Base-by-base conservation (phyloP, 2,329 filamentous ascomycete species). In the Neopestalotiopsis sp. region DNA sequence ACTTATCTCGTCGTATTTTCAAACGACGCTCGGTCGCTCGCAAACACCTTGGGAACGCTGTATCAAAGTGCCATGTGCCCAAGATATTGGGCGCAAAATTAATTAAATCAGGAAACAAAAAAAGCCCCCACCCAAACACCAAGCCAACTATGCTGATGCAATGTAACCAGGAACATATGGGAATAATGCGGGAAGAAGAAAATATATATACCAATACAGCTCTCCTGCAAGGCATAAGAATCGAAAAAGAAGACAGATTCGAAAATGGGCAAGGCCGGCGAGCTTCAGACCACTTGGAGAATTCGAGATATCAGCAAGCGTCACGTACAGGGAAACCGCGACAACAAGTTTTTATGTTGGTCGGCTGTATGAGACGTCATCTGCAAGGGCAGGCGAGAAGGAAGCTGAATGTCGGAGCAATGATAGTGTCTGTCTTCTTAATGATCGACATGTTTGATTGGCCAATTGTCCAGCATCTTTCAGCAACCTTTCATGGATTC, bases 401-500 rank as follows among this genome's bases (percentile, higher is more conserved):
- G 3, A 20, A 59, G 13, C 57, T 59, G 24, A 59, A 30, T 10
- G 28, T 9, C 13, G 57, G 9, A 28, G 24, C 13, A 20, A n/a
- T 49, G 45, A 49, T 17, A 6, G 17, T n/a, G 17, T 24, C 45
- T 52, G 45, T n/a, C 14, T 52, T n/a, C 45, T 17, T 52, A 9
- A 52, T 9, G 17, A 52, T 14, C 45, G 45, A n/a, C 24, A 17
- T 2, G 4, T 13, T 13, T 10, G 6, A 42, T 5, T 3, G 3
- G 24, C 4, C 6, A 40, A 20, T 24, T 9, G 28, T 66, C 28
- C 28, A 38, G 32, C 24, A 17, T 28, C 5, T 12, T 30, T 66
- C 2, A n/a, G 61, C 52, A 30, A 52, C 52, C 13, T 6, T 62
- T 82, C 75, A 88, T 65, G 86, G 85, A 28, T 82, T 82, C 75